Base-by-base conservation (phyloP, 1,284 basidiomycete species). In the Cyathus pygmaeus region DNA sequence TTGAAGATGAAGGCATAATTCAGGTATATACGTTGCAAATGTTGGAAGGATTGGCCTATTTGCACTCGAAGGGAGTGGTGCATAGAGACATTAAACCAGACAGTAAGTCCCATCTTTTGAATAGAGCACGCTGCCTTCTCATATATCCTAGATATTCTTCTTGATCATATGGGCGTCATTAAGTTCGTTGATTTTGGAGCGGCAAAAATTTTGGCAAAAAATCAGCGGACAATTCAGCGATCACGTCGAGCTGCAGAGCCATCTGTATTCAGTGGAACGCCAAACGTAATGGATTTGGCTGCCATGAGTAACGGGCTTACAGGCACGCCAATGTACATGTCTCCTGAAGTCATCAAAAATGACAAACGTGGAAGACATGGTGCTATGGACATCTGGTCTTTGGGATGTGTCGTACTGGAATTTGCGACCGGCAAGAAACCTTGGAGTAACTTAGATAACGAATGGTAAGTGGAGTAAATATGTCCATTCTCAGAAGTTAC, bases 291-390 rank as follows among this genome's bases (percentile, higher is more conserved):
- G 53, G 81, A 81, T 7, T 76, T 86, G 9, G 88, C 85, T 17
- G 74, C 69, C 5, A 85, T 87, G 77, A 94, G 93, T 78, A 94
- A 94, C 78, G 94, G 93, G 72, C 82, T 98, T 33, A 98, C 97
- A 2, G 98, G 98, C 15, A 99, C 98, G 21, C 98, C 98, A 0
- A 99, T 99, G 97, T 99, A 99, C 80, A 98, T 99, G 94, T 97
- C 95, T 11, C 98, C 98, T 1, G 98, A 99, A 75, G 92, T 99
- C 53, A 99, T 99, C 83, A 96, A 98, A 79, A 95, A 92, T 69
- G 93, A 94, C 68, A 90, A 85, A 67, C 89, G 91, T 19, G 94
- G 95, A 30, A 86, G 92, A 57, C 90, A 94, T 62, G 97, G 97
- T n/a, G 96, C 98, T 3, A 98, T 98, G 90, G 98, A 99, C 75